Evolutionary conservation across 495 filamentous ascomycete genomes (phyloP), one percentile per base, ranked within the genome.

Genomic region (Chaetomium cochliodes): DNA sequence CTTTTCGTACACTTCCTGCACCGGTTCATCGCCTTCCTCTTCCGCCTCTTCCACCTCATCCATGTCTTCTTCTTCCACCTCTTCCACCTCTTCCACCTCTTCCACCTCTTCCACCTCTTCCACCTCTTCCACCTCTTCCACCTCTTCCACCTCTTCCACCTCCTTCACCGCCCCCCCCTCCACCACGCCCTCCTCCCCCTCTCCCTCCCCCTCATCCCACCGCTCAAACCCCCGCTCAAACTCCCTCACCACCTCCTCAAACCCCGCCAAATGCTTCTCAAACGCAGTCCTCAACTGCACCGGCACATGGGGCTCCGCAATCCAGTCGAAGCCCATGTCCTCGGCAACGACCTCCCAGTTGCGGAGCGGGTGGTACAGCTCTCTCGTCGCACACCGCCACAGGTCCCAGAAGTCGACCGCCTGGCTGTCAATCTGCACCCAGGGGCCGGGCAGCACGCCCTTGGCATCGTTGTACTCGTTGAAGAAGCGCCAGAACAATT

Each of bases 271-370:
- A 22, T 72, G 58, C 25, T 74, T 70, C 53, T 75, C 70, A 65
- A 77, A 80, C 11, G 67, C 69, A 42, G 41, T 28, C 59, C 73
- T 65, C 55, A 85, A 69, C 44, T 79, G 71, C 41, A 69, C 33
- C 7, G 76, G 65, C 23, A 77, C 70, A 8, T 67, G 67, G 5
- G 70, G 65, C 20, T 74, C 49, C 13, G 73, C 57, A 46, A 75
- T 58, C 72, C 74, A 79, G 65, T 81, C 68, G 61, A 79, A 74
- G 0, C 71, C 76, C 22, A 84, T 68, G 0, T 55, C 42, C 49
- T 76, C 76, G 0, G 77, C 71, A 22, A 84, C 67, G 20, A 69
- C 56, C 50, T 75, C 65, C 79, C 78, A 80, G 62, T 79, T 69
- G 20, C 76, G 76, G 18, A 62, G 61, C 13, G 28, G 54, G 28